Evolutionary conservation across 352 stramenopile genomes (phyloP).

Genomic region (Phytophthora sojae): DNA sequence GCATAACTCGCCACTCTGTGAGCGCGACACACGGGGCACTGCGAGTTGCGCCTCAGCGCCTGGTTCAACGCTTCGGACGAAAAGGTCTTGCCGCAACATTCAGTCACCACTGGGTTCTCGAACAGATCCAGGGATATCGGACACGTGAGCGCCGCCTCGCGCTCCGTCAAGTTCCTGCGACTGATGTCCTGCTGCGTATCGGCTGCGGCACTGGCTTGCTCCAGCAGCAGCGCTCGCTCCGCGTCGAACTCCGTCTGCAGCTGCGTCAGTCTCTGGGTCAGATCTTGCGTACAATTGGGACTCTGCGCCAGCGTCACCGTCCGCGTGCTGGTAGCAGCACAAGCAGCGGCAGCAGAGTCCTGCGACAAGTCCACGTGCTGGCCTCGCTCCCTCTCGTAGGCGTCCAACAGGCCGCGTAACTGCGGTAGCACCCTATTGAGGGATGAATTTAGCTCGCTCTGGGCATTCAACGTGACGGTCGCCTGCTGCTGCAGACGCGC

Average conservation of each 20-base stretch:
- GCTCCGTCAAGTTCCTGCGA: slow-evolving; percentile 7
- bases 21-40: slow-evolving; percentile 17
- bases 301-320: too few species aligned
- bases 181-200: background rate
- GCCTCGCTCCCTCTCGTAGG: background rate
- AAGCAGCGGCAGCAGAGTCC: background rate
- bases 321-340: background rate
- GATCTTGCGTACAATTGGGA: background rate
- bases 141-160: slow-evolving; percentile 17
- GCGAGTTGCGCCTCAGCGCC: background rate
- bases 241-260: background rate
- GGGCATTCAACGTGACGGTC: background rate
- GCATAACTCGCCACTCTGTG: slow-evolving; percentile 3
- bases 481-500: background rate
- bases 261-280: background rate
- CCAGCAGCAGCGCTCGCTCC: background rate
- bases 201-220: slow-evolving; percentile 3
- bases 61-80: slow-evolving; percentile 9
- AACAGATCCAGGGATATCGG: slow-evolving; percentile 25
- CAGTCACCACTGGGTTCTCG: slow-evolving; percentile 17
- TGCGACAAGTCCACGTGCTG: background rate
- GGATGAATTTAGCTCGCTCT: background rate
- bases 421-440: slow-evolving; percentile 2
- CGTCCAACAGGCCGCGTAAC: background rate
- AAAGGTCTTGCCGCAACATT: slow-evolving; percentile 25